A percentile compares a stretch with the other conserved stretches of the same genome.
phyloP scores from a whole-genome alignment of 768 basidiomycete species.

The Tremella yokohamensis region DNA sequence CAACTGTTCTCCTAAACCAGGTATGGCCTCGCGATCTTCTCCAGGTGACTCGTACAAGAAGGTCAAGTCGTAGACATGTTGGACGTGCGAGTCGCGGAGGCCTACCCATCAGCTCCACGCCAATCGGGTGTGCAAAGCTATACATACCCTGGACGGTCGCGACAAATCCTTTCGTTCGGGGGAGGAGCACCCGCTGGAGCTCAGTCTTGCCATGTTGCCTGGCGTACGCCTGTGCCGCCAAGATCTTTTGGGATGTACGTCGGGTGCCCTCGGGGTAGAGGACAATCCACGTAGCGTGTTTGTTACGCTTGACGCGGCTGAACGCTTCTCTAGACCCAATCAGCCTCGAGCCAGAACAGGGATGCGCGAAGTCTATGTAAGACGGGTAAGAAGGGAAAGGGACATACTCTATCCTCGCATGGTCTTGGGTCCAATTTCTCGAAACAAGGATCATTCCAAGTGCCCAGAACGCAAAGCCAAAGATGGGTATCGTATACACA shows the following conservation, averaged over 20 bases:
- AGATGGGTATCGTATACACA: constrained; percentile 29
- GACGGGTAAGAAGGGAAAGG: not conserved
- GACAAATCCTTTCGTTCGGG: constrained; percentile 36
- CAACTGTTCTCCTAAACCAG: constrained; percentile 22
- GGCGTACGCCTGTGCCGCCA: constrained; percentile 30
- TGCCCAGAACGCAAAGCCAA: constrained; percentile 37
- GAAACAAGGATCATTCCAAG: constrained; percentile 41
- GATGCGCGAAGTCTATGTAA: not conserved
- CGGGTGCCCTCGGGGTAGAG: constrained; percentile 40
- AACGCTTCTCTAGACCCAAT: constrained; percentile 26
- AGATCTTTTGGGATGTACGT: constrained; percentile 25
- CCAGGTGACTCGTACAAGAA: constrained; percentile 26
- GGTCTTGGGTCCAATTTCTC: constrained; percentile 35
- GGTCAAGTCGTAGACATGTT: constrained; percentile 36
- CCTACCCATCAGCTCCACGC: constrained; percentile 12
- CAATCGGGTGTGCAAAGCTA: not conserved
- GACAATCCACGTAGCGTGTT: constrained; percentile 33
- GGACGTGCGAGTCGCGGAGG: constrained; percentile 31
- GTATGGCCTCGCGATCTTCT: constrained; percentile 8
- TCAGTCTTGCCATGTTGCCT: constrained; percentile 17
- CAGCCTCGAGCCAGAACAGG: too few relatives aligned
- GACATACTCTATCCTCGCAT: constrained; percentile 25
- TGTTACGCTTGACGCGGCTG: constrained; percentile 23
- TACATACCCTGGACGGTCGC: constrained; percentile 31
- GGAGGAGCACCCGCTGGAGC: constrained; percentile 28